phyloP scores from a whole-genome alignment of 495 filamentous ascomycete genomes.

The Geopyxis carbonaria region DNA sequence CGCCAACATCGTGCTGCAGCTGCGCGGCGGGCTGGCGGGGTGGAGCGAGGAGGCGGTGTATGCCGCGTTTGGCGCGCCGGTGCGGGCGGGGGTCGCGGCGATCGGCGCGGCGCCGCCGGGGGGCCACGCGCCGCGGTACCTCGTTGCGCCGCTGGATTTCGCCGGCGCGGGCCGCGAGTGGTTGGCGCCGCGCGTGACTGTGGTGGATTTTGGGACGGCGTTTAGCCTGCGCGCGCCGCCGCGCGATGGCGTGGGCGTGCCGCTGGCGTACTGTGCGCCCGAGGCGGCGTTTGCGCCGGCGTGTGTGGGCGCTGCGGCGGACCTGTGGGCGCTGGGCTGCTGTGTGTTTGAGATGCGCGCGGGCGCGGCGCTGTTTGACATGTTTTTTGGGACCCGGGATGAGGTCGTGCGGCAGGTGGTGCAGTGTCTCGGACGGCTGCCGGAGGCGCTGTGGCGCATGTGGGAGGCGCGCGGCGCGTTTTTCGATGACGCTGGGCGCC shows the following conservation, averaged over 20 bases:
- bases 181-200: slow-evolving; percentile 2
- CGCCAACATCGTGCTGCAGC: neutral
- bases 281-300: neutral
- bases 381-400: slow-evolving; percentile 2
- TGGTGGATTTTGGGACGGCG: neutral
- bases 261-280: neutral
- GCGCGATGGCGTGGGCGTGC: slow-evolving; percentile 1
- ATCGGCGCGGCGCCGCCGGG: neutral
- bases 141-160: neutral
- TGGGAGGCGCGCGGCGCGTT: neutral
- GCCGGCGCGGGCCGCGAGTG: neutral
- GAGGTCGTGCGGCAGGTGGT: neutral
- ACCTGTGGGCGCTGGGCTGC: slow-evolving; percentile 7
- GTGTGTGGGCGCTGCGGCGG: too few species aligned
- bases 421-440: neutral
- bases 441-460: slow-evolving; percentile 5
- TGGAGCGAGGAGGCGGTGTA: slow-evolving; percentile 2
- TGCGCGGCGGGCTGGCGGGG: neutral
- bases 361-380: slow-evolving; percentile 1
- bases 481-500: neutral
- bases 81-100: neutral
- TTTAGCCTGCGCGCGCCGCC: too few species aligned
- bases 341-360: too few species aligned
- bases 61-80: neutral
- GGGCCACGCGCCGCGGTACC: neutral